Evolutionary conservation across 2,329 filamentous ascomycete genomes (phyloP).

Genomic region (Xylariaceae sp.): DNA sequence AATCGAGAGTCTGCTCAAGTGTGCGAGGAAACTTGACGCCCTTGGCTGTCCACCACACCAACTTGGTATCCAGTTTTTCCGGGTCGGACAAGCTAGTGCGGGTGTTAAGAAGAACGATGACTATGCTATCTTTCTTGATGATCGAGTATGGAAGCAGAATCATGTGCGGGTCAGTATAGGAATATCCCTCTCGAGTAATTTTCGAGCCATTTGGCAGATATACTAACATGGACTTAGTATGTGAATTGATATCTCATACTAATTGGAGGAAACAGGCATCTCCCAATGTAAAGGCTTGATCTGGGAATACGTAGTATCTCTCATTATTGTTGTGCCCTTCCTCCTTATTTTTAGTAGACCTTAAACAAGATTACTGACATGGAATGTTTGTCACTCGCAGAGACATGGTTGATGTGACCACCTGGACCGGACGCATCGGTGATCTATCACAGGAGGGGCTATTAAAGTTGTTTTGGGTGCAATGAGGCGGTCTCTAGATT

Average conservation of each 20-base stretch:
- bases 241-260: no score
- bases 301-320: no score
- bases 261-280: no score
- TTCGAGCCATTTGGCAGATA: no score
- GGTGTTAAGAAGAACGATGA: constrained; percentile 50
- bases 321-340: no score
- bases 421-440: constrained; percentile 42
- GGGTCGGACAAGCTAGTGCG: constrained; percentile 62
- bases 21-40: constrained; percentile 46
- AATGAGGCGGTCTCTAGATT: constrained; percentile 37
- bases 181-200: no score
- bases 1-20: not conserved
- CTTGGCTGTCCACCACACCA: constrained; percentile 61
- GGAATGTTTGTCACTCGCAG: no score
- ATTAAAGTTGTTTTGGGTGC: constrained; percentile 61
- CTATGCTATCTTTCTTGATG: constrained; percentile 51
- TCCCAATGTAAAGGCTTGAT: no score
- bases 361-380: no score
- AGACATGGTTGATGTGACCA: constrained; percentile 73
- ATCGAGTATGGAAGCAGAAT: constrained; percentile 48
- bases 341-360: no score
- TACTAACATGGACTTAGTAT: no score
- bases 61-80: constrained; percentile 72
- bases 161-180: no score
- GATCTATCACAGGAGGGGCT: constrained; percentile 57